Base-by-base conservation (phyloP, 768 basidiomycete species). In the Lactarius vividus region DNA sequence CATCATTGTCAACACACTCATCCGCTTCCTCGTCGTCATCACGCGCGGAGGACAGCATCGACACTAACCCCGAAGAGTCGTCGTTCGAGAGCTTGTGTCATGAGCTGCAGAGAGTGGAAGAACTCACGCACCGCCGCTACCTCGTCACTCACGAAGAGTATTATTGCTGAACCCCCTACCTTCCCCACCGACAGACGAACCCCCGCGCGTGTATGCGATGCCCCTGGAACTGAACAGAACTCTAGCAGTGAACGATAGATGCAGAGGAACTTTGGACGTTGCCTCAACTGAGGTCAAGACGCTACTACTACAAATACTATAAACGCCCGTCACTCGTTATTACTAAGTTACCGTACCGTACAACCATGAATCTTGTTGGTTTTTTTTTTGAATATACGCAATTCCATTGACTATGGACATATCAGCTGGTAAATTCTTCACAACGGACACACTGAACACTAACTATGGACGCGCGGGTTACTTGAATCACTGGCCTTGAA, bases 11-110 rank as follows among this genome's bases (percentile, higher is more conserved):
- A 16, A 33, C 59, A 20, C 29, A 49, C 26, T 59, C 46, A 13
- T 49, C 46, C 23, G 23, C n/a, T 11, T 46, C 8, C 10, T n/a
- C 46, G 23, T 49, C 46, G 15, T 49, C 57, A 1, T 33, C 44
- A 18, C 54, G 33, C 63, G 11, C 35, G 16, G 59, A 26, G 11
- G 23, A 31, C 23, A 1, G 7, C 31, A n/a, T 9, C 13, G 33
- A 31, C n/a, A 15, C 16, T 4, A 39, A 20, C 9, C n/a, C 18
- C 16, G 31, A 33, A 40, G 26, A 26, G 20, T 55, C 52, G 13
- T 57, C 57, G 23, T 66, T 63, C 33, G 65, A 66, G 40, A 58
- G 52, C 40, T 46, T 66, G 52, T 66, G 65, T 5, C 57, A 31
- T 33, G 65, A 44, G 42, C 5, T 66, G 40, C 65, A 40, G 16